Conservation (phyloP, 306 rosid genomes). For the Lupinus albus region DNA sequence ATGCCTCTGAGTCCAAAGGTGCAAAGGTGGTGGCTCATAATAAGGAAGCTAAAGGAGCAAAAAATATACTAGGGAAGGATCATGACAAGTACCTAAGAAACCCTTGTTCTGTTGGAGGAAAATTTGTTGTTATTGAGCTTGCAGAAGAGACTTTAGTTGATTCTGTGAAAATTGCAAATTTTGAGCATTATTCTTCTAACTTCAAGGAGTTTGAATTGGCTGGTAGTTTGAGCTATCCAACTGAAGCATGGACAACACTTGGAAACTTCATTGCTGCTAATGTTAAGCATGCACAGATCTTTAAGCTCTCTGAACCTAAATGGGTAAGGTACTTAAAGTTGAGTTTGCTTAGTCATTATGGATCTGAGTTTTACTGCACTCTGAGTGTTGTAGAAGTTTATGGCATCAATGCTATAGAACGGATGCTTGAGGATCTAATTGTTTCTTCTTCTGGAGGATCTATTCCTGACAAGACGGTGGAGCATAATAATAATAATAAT, state of each 20-base stretch:
- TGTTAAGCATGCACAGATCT: slow-evolving; percentile 76
- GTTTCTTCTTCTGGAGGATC: slow-evolving; percentile 65
- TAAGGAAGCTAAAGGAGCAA: slow-evolving; percentile 88
- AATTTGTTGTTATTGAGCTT: slow-evolving; percentile 85
- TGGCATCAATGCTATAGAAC: slow-evolving; percentile 81
- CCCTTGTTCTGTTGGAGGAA: slow-evolving; percentile 78
- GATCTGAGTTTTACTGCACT: slow-evolving; percentile 93
- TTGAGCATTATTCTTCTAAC: slow-evolving; percentile 90
- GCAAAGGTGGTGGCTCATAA: slow-evolving; percentile 88
- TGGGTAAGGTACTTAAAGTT: slow-evolving; percentile 85
- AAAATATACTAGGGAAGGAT: slow-evolving; percentile 71
- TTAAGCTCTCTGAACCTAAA: slow-evolving; percentile 67
- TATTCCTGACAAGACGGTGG: slow-evolving; percentile 45
- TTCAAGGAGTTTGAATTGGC: slow-evolving; percentile 73
- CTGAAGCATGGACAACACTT: slow-evolving; percentile 61
- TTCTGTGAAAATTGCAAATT: slow-evolving; percentile 78
- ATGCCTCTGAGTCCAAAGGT: slow-evolving; percentile 89
- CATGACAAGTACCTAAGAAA: slow-evolving; percentile 85
- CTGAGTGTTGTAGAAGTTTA: slow-evolving; percentile 79
- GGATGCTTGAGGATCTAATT: slow-evolving; percentile 89
- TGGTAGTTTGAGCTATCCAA: slow-evolving; percentile 76
- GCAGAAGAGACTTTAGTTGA: slow-evolving; percentile 82
- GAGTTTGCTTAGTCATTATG: slow-evolving; percentile 73
- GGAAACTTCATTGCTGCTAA: slow-evolving; percentile 75
- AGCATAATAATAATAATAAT: slow-evolving; percentile 58